These are phyloP conservation scores for Zelopaecilomyces penicillatus DNA, from an alignment of 2,329 filamentous ascomycete genomes.

Conservation along the genomic window DNA sequence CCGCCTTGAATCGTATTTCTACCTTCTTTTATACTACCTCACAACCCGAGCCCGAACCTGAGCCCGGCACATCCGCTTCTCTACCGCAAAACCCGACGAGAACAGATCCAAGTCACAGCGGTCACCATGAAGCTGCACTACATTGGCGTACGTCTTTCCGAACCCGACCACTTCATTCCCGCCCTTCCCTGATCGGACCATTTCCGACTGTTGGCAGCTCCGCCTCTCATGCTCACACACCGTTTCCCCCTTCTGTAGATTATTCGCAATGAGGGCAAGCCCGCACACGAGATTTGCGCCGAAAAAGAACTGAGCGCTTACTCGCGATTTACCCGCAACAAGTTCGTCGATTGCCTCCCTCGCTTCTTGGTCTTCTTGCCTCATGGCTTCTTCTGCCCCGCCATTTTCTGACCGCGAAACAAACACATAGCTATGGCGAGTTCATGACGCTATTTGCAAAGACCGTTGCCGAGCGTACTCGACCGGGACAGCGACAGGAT, in stretches of 20 bases:
- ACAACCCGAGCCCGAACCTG: too few relatives aligned
- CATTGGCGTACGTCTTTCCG: constrained; percentile 59
- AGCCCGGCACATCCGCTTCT: too few relatives aligned
- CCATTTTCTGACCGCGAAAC: constrained; percentile 8
- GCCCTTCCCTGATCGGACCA: background rate
- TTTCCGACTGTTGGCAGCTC: background rate
- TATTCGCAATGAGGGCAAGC: constrained; percentile 69
- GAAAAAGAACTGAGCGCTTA: constrained; percentile 73
- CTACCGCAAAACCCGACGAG: too few relatives aligned
- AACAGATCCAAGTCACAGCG: background rate
- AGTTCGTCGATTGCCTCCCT: constrained; percentile 35
- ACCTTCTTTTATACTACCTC: too few relatives aligned
- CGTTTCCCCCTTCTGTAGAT: constrained; percentile 45
- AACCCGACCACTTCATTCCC: constrained; percentile 4
- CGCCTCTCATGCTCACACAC: background rate
- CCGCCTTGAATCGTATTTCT: too few relatives aligned
- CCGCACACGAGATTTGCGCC: constrained; percentile 65
- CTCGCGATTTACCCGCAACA: constrained; percentile 69
- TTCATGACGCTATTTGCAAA: constrained; percentile 82
- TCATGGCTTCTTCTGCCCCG: constrained; percentile 1
- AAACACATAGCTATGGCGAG: constrained; percentile 35
- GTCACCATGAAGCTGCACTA: constrained; percentile 76
- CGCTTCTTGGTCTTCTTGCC: background rate
- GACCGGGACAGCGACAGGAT: constrained; percentile 73
- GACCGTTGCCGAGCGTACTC: constrained; percentile 79